Evolutionary conservation across 306 rosid genomes (phyloP).

Genomic region (Betula pendula): DNA sequence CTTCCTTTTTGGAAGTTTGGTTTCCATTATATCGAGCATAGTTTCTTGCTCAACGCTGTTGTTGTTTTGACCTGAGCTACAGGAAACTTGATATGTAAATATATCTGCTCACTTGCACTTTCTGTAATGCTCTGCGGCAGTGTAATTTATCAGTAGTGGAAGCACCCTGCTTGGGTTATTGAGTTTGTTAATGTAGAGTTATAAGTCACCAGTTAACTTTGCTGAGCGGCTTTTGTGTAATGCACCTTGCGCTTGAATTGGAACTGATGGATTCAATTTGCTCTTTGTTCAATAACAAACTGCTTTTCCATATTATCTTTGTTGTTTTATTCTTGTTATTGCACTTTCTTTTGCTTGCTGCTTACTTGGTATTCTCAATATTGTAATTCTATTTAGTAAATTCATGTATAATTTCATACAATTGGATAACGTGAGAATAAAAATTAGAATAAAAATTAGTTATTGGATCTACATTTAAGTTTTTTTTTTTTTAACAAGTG

Average conservation of each 20-base stretch:
- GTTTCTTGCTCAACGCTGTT: not conserved
- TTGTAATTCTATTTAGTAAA: no score
- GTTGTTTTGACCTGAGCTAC: conserved; percentile 12
- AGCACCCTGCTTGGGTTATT: conserved; percentile 24
- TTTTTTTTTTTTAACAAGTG: no score
- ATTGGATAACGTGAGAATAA: no score
- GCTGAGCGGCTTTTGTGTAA: not conserved
- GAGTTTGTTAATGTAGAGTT: conserved; percentile 27
- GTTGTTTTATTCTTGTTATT: not conserved
- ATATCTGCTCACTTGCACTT: conserved; percentile 24
- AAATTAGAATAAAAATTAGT: no score
- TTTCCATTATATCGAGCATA: not conserved
- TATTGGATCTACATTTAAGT: no score
- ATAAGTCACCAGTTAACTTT: not conserved
- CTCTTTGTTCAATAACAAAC: not conserved
- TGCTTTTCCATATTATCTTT: not conserved
- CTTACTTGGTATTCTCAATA: not conserved
- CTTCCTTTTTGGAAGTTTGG: not conserved
- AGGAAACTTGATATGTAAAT: conserved; percentile 12
- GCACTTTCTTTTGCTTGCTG: not conserved
- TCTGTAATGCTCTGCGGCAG: conserved; percentile 19
- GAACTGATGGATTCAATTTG: not conserved
- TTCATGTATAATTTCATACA: no score
- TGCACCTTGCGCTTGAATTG: not conserved
- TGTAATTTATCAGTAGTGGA: conserved; percentile 24